phyloP scores from a whole-genome alignment of 1,139 yeast species.

The Zygosaccharomyces pseudobailii region DNA sequence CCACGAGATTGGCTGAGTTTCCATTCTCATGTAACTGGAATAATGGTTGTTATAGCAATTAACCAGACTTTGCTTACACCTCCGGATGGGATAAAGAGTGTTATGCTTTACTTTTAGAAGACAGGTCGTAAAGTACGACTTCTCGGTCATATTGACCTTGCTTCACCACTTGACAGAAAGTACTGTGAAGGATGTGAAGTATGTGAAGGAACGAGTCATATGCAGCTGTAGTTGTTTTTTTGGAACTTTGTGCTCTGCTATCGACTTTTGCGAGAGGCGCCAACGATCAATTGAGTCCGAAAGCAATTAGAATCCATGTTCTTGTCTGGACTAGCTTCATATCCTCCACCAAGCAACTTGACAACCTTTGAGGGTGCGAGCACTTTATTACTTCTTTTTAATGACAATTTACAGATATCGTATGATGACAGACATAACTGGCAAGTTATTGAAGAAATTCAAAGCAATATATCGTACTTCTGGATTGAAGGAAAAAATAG shows the following conservation, averaged over 20 bases:
- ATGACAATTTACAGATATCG: conserved; percentile 15
- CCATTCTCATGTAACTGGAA: no score
- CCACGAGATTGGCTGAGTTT: no score
- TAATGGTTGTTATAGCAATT: no score
- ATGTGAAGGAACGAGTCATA: no score
- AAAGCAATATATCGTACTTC: conserved; percentile 10
- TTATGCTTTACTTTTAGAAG: no score
- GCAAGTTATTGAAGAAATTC: conserved; percentile 9
- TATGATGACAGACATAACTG: conserved; percentile 27
- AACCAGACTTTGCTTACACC: no score
- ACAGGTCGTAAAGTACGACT: no score
- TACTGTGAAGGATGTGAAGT: no score
- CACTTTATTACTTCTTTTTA: conserved; percentile 15
- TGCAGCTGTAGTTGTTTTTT: not conserved
- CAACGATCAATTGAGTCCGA: conserved; percentile 2
- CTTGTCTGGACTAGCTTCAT: not conserved
- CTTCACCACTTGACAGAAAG: no score
- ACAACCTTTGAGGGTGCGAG: conserved; percentile 29
- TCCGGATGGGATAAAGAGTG: no score
- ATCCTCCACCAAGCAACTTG: conserved; percentile 1
- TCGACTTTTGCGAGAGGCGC: conserved; percentile 9
- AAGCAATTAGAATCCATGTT: conserved; percentile 10
- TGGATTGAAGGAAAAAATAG: conserved; percentile 20
- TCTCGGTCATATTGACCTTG: no score
- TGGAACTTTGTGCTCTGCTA: not conserved